Evolutionary conservation across 2,329 filamentous ascomycete species (phyloP).

Genomic region (Endocalyx cinctus): DNA sequence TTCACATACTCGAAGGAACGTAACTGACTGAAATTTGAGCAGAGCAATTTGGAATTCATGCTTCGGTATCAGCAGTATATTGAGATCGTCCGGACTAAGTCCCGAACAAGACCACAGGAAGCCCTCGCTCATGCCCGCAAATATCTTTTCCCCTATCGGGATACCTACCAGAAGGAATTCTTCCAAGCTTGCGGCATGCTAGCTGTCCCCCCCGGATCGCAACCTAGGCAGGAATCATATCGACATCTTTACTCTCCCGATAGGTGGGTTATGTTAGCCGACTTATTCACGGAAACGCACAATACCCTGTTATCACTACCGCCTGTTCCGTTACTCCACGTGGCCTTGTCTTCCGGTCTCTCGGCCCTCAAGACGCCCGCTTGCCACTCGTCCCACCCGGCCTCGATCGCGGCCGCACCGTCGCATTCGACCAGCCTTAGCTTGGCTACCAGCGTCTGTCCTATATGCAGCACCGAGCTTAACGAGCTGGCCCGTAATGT

Average conservation of each 20-base stretch:
- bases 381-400: constrained; percentile 62
- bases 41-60: constrained; percentile 77
- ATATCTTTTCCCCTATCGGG: constrained; percentile 66
- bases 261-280: constrained; percentile 73
- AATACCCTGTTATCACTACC: constrained; percentile 82
- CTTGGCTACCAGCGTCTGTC: constrained; percentile 67
- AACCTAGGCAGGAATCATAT: constrained; percentile 30
- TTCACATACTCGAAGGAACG: background rate
- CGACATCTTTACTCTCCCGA: constrained; percentile 63
- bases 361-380: constrained; percentile 94
- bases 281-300: constrained; percentile 80
- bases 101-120: constrained; percentile 61
- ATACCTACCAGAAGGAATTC: constrained; percentile 65
- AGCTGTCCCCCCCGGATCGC: constrained; percentile 62
- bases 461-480: constrained; percentile 92
- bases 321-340: constrained; percentile 77
- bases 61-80: constrained; percentile 92
- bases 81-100: constrained; percentile 71
- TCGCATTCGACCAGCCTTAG: constrained; percentile 50
- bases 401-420: constrained; percentile 22
- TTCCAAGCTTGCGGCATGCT: constrained; percentile 73
- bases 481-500: constrained; percentile 86
- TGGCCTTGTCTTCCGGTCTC: constrained; percentile 83
- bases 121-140: constrained; percentile 80
- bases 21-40: too few species aligned